phyloP scores from a whole-genome alignment of 192 early-diverging fungal species.

The Backusella macrospora region DNA sequence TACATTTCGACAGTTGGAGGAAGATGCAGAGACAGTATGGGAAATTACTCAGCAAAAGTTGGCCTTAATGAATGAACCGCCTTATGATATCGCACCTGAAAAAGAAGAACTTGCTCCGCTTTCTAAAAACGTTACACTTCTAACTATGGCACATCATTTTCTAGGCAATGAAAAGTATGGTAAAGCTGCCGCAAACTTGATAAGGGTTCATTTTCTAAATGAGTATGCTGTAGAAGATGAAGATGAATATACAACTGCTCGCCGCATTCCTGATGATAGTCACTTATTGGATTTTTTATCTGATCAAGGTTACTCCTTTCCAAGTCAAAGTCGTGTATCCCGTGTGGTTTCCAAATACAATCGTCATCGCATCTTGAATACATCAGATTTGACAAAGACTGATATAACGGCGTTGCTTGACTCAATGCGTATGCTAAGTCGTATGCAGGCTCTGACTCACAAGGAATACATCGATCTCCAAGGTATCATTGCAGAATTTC shows the following conservation, averaged over 20 bases:
- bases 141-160: slow-evolving; percentile 56
- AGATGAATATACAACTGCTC: slow-evolving; percentile 46
- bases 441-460: slow-evolving; percentile 53
- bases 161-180: slow-evolving; percentile 54
- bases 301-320: slow-evolving; percentile 65
- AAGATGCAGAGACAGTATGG: slow-evolving; percentile 29
- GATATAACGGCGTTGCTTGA: slow-evolving; percentile 55
- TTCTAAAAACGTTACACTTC: slow-evolving; percentile 54
- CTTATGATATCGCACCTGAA: background rate
- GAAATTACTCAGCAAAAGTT: slow-evolving; percentile 12
- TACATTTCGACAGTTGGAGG: slow-evolving; percentile 41
- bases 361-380: slow-evolving; percentile 31
- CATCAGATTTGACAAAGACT: slow-evolving; percentile 48
- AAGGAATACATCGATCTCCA: slow-evolving; percentile 60
- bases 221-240: slow-evolving; percentile 46
- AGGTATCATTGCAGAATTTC: slow-evolving; percentile 49
- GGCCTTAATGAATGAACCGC: background rate
- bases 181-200: slow-evolving; percentile 54
- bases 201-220: slow-evolving; percentile 53
- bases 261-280: slow-evolving; percentile 43
- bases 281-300: slow-evolving; percentile 47
- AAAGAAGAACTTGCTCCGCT: slow-evolving; percentile 32
- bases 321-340: slow-evolving; percentile 53
- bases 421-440: slow-evolving; percentile 53
- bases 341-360: slow-evolving; percentile 45